Percentiles rank a stretch among this genome's conserved stretches.
These are phyloP conservation scores for Tuctoria greenei DNA, from an alignment of 176 grass and related monocot genomes.

Conservation along the genomic window DNA sequence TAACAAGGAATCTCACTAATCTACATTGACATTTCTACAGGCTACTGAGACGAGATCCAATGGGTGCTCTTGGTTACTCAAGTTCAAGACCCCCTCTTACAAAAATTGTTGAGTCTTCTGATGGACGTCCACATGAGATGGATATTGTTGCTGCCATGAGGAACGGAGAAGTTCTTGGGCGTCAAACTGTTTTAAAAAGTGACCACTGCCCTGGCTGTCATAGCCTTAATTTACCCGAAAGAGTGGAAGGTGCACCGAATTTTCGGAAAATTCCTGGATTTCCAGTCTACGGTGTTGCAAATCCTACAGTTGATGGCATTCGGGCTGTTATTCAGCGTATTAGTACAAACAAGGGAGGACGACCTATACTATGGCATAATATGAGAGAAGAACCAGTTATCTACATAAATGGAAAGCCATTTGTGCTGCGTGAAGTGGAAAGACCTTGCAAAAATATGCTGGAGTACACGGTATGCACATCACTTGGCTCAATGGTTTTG, in stretches of 20 bases:
- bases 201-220: constrained; percentile 96
- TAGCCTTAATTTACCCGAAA: constrained; percentile 80
- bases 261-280: constrained; percentile 87
- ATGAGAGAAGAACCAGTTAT: constrained; percentile 99
- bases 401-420: constrained; percentile 97
- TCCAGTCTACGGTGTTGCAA: constrained; percentile 98
- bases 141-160: constrained; percentile 81
- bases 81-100: constrained; percentile 64
- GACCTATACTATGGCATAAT: constrained; percentile 92
- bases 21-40: constrained; percentile 47
- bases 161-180: constrained; percentile 94
- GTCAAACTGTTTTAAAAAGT: constrained; percentile 95
- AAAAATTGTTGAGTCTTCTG: constrained; percentile 62
- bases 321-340: constrained; percentile 72
- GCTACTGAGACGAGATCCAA: constrained; percentile 87
- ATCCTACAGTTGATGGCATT: constrained; percentile 92
- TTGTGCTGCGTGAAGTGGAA: constrained; percentile 97
- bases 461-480: constrained; percentile 77
- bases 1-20: constrained; percentile 25
- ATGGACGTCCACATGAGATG: constrained; percentile 70
- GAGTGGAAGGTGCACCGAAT: constrained; percentile 98
- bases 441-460: constrained; percentile 98
- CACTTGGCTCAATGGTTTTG: constrained; percentile 28
- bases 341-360: constrained; percentile 79
- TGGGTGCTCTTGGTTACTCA: constrained; percentile 98